Evolutionary conservation across 148 eudicot species (phyloP).

Genomic region (Pharnaceum exiguum): DNA sequence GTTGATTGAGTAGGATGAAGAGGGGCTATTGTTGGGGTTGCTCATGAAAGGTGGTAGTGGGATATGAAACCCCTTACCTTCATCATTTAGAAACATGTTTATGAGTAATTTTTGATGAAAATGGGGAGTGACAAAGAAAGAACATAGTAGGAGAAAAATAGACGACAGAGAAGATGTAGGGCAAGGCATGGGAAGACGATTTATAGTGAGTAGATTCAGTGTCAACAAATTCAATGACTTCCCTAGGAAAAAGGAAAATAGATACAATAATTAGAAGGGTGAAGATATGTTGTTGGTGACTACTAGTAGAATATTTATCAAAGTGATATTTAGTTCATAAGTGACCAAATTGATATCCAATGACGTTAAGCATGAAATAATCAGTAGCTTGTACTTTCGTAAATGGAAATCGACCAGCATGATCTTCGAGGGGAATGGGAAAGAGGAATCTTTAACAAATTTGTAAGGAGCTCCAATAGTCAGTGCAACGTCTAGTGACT

Average conservation of each 20-base stretch:
- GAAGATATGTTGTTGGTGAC: neutral
- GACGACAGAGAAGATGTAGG: neutral
- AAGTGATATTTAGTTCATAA: conserved; percentile 15
- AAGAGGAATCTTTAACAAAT: conserved; percentile 1
- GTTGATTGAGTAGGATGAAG: conserved; percentile 2
- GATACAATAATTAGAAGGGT: neutral
- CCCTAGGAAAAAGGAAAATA: neutral
- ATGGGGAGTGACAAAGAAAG: neutral
- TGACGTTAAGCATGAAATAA: conserved; percentile 32
- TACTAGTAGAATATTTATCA: conserved; percentile 9
- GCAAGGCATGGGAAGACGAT: neutral
- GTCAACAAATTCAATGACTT: conserved; percentile 11
- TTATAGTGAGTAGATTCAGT: conserved; percentile 17
- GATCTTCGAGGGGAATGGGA: conserved; percentile 5
- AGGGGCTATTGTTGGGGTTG: neutral
- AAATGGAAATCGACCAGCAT: conserved; percentile 2
- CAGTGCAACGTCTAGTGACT: neutral
- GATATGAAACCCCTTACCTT: conserved; percentile 4
- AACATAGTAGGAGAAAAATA: neutral
- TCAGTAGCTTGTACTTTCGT: neutral
- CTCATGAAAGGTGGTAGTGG: neutral
- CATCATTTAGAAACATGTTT: conserved; percentile 17
- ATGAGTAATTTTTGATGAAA: neutral
- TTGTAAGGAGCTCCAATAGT: neutral
- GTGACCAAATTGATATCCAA: conserved; percentile 16